Evolutionary conservation across 2,329 filamentous ascomycete genomes (phyloP), one percentile per base, ranked within the genome.

Genomic region (Paecilomyces variotii): DNA sequence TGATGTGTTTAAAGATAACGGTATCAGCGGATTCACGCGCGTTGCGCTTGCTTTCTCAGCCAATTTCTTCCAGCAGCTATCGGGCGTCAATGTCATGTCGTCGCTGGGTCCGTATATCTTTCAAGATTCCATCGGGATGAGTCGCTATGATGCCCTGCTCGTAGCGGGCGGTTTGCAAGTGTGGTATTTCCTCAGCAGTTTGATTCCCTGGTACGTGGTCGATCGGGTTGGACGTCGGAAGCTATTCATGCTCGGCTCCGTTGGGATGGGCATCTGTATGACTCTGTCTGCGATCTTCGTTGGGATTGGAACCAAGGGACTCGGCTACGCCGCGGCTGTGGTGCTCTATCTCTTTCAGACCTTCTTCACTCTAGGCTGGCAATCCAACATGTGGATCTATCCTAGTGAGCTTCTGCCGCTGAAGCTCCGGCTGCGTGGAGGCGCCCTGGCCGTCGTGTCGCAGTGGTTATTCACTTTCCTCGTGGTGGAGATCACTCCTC

Each of bases 401-500:
- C 65, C 66, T 2, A 60, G 57, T 25, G 66, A 68, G 50, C 53
- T 66, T 3, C 56, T 66, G 0, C 65, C 65, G 1, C 55, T 68
- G 49, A 62, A 63, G 28, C 59, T 68, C 1, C 55, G 66, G 45
- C 30, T 63, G 1, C 57, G 62, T 4, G 65, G 62, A 6, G 62
- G 60, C 14, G 66, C 65, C 5, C 55, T 68, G 12, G 64, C 64
- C 4, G 66, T 67, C 4, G 63, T 67, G 6, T 65, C 65, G 14
- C 66, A 69, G 53, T 70, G 68, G 68, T 28, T 70, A 2, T 65
- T 64, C 54, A 66, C 60, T 14, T 68, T 55, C 14, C 25, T 59
- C 56, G 62, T 86, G 27, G 84, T 87, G 57, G 85, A 86, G 80
- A 81, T 86, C 61, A 86, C 84, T 0, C 84, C 84, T 0, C 74